Conservation (phyloP, 2,329 filamentous ascomycete species). For the Harringtonia aguacate region DNA sequence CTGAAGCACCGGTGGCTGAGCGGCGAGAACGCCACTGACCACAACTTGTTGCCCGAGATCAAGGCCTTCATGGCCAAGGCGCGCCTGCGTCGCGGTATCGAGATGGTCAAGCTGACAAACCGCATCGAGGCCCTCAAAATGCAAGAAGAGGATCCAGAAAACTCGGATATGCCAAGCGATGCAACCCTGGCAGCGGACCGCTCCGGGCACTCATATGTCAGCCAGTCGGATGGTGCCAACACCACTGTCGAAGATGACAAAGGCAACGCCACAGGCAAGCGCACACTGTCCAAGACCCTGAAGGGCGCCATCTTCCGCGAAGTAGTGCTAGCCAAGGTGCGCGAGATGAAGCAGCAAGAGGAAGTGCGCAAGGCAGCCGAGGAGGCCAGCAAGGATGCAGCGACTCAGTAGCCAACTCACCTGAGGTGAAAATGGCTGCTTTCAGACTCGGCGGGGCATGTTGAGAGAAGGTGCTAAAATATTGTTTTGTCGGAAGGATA, state of each 20-base stretch:
- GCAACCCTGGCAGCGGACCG: no score
- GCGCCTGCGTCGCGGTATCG: conserved; percentile 84
- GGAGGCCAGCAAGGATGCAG: conserved; percentile 38
- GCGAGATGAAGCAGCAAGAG: conserved; percentile 82
- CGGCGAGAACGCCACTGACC: conserved; percentile 83
- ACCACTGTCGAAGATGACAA: no score
- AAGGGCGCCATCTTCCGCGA: conserved; percentile 79
- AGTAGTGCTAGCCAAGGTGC: conserved; percentile 86
- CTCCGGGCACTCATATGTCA: no score
- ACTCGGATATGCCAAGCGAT: conserved; percentile 61
- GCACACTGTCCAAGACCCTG: conserved; percentile 36
- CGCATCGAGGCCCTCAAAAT: conserved; percentile 91
- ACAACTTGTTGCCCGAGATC: conserved; percentile 96
- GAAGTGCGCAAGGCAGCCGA: conserved; percentile 59
- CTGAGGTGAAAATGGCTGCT: no score
- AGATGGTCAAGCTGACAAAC: conserved; percentile 91
- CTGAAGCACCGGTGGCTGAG: conserved; percentile 80
- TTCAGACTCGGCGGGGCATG: no score
- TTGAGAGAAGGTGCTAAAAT: no score
- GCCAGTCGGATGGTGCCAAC: no score
- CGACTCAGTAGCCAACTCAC: not conserved
- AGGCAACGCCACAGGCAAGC: conserved; percentile 24
- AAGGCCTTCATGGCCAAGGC: conserved; percentile 86
- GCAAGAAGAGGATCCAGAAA: conserved; percentile 73
- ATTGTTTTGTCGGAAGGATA: no score